Conservation (phyloP, 116 monocot genomes). For the Cymodocea nodosa region DNA sequence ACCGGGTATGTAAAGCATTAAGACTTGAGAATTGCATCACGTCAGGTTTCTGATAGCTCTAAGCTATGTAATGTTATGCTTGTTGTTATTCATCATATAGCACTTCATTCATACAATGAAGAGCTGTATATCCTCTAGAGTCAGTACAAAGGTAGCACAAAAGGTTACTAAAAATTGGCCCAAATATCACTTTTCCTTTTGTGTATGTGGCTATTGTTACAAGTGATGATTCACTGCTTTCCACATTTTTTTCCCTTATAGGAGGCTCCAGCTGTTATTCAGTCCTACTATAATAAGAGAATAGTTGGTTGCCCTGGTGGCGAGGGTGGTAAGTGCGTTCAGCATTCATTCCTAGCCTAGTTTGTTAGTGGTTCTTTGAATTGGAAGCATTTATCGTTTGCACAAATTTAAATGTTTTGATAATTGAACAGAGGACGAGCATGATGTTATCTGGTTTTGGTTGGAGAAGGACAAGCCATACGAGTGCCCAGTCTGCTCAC, state of each 20-base stretch:
- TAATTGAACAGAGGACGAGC: slow-evolving; percentile 19
- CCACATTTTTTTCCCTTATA: slow-evolving; percentile 8
- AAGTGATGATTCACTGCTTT: neutral
- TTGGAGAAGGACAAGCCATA: slow-evolving; percentile 25
- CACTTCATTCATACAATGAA: too few relatives aligned
- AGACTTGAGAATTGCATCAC: too few relatives aligned
- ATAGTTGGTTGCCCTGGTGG: slow-evolving; percentile 82
- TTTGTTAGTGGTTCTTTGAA: neutral
- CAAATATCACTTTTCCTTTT: too few relatives aligned
- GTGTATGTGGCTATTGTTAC: neutral
- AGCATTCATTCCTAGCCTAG: neutral
- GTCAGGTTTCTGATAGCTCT: too few relatives aligned
- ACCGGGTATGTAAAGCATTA: too few relatives aligned
- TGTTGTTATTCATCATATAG: too few relatives aligned
- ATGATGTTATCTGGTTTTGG: slow-evolving; percentile 34
- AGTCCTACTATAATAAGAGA: slow-evolving; percentile 63
- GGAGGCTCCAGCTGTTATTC: slow-evolving; percentile 63
- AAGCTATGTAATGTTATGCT: too few relatives aligned
- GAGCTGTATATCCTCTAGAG: too few relatives aligned
- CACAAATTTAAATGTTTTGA: neutral
- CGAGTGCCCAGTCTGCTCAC: slow-evolving; percentile 26
- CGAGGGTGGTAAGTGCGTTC: slow-evolving; percentile 49
- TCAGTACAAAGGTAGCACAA: too few relatives aligned
- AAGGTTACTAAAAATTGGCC: too few relatives aligned
- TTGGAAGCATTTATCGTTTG: neutral